These are phyloP conservation scores for Gynandropsis gynandra DNA, from an alignment of 345 rosid species.

Conservation along the genomic window DNA sequence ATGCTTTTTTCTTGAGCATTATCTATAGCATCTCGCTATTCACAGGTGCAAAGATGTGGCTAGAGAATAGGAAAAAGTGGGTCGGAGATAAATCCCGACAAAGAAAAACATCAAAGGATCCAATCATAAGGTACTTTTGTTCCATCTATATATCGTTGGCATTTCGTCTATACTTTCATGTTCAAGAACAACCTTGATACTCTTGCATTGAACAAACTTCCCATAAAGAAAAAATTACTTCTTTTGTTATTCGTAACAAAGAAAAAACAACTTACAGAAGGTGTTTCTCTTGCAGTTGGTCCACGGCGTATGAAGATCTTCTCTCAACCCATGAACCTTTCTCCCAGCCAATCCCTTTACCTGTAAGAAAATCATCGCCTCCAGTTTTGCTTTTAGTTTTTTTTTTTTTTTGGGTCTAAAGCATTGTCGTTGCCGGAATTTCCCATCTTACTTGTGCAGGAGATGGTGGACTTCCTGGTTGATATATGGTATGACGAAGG, in stretches of 20 bases:
- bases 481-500: slow-evolving; percentile 90
- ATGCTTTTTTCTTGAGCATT: slow-evolving; percentile 18
- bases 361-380: slow-evolving; percentile 40
- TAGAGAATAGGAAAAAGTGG: slow-evolving; percentile 73
- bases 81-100: slow-evolving; percentile 51
- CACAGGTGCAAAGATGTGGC: slow-evolving; percentile 66
- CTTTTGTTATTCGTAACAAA: neutral
- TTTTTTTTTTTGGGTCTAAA: slow-evolving; percentile 1
- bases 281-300: slow-evolving; percentile 60
- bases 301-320: slow-evolving; percentile 77
- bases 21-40: slow-evolving; percentile 15
- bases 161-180: neutral
- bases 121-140: slow-evolving; percentile 57
- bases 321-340: slow-evolving; percentile 73
- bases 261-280: neutral
- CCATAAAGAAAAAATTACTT: neutral
- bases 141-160: neutral
- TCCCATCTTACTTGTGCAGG: slow-evolving; percentile 37
- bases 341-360: slow-evolving; percentile 71
- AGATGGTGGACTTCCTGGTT: slow-evolving; percentile 89
- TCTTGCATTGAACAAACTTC: neutral
- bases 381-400: neutral
- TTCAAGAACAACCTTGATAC: too few species aligned
- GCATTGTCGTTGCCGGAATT: slow-evolving; percentile 7
- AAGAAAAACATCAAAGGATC: slow-evolving; percentile 45